These are phyloP conservation scores for Xylaria sp. DNA, from an alignment of 2,329 filamentous ascomycete genomes.

Conservation along the genomic window DNA sequence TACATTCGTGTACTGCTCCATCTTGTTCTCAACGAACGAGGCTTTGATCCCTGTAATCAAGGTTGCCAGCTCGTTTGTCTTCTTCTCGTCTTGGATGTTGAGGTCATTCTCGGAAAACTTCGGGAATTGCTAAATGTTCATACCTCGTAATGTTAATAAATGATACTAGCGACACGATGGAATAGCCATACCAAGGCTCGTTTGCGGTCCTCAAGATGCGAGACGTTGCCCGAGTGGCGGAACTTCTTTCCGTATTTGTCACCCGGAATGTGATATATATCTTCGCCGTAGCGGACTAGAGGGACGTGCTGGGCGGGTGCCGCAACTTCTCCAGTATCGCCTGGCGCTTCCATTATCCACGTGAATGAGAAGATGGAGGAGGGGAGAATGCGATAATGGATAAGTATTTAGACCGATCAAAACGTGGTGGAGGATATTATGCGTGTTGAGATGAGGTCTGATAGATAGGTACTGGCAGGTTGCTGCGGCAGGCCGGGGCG, in stretches of 20 bases:
- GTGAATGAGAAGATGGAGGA: not conserved
- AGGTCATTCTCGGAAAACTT: not conserved
- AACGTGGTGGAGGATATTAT: too few relatives aligned
- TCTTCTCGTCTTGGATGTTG: not conserved
- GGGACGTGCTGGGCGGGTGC: not conserved
- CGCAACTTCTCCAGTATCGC: too few relatives aligned
- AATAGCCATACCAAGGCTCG: not conserved
- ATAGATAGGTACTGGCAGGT: too few relatives aligned
- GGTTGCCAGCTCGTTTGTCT: not conserved
- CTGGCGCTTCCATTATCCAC: too few relatives aligned
- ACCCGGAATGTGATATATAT: not conserved
- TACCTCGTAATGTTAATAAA: not conserved
- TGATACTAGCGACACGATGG: not conserved
- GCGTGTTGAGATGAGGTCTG: too few relatives aligned
- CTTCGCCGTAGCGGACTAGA: not conserved
- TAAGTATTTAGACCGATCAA: too few relatives aligned
- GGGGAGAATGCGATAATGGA: too few relatives aligned
- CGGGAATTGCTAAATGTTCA: not conserved
- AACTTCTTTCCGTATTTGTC: not conserved
- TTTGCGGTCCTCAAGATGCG: not conserved
- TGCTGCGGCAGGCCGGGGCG: too few relatives aligned
- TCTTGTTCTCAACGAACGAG: too few relatives aligned
- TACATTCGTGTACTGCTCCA: too few relatives aligned
- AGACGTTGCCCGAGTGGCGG: not conserved
- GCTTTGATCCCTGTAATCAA: not conserved